Evolutionary conservation across 805 yeast species (phyloP), one percentile per base, ranked within the genome.

Genomic region (Ogataea henricii): DNA sequence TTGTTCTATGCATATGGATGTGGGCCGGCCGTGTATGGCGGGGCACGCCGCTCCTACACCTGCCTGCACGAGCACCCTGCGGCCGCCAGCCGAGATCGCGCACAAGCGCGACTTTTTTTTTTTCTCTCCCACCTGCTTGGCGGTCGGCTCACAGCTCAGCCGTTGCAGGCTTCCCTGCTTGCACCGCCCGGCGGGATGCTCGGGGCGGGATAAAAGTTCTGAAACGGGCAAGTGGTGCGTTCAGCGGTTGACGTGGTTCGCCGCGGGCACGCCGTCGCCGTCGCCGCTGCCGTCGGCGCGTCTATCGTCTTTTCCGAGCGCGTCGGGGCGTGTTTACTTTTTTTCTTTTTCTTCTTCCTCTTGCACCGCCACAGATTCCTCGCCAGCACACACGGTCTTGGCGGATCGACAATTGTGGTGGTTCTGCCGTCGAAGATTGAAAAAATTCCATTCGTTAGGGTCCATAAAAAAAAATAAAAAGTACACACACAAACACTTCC

Each of bases 41-140:
- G 33, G 42, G 42, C 42, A 14, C 25, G 33, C 25, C 34, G 42
- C 42, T 39, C 22, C 32, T 22, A n/a, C n/a, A n/a, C 6, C 4
- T 4, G 12, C 13, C 10, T 27, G 30, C 30, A 14, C 32, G 3
- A 38, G 23, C 22, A 26, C 42, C 32, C 33, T 26, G 42, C 42
- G 33, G 33, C 32, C 42, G 42, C 42, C 32, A 39, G 42, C 42
- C 42, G 42, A 39, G 40, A 22, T 22, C 40, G 29, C 40, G n/a
- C 4, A n/a, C 18, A 22, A 39, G 42, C 32, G 42, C 42, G 42
- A 39, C 33, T 39, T 39, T 39, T 39, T 39, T 7, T 37, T 16
- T n/a, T 21, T 36, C 18, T 6, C n/a, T n/a, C n/a, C n/a, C n/a
- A n/a, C n/a, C 6, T 9, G 26, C 14, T 27, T 6, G 5, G 30